Evolutionary conservation across 1,284 basidiomycete species (phyloP).

Genomic region (Somion occarium): DNA sequence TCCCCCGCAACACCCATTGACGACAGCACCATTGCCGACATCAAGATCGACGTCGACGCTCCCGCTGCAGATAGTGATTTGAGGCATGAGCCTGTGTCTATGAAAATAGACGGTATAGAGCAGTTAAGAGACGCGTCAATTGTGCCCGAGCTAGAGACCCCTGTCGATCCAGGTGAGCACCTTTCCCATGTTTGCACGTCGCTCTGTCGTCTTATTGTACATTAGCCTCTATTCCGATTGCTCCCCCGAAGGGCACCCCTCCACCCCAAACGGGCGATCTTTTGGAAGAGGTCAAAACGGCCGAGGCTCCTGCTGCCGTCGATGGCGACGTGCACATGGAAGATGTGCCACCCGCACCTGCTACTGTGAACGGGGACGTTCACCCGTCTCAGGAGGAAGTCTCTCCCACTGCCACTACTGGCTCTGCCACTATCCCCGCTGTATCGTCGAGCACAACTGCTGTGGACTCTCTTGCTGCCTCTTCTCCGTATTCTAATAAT

Average conservation of each 20-base stretch:
- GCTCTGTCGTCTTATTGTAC: slow-evolving; percentile 17
- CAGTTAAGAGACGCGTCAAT: slow-evolving; percentile 32
- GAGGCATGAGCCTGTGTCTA: slow-evolving; percentile 49
- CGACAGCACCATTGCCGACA: slow-evolving; percentile 39
- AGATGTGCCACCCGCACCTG: slow-evolving; percentile 35
- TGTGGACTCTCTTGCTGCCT: slow-evolving; percentile 37
- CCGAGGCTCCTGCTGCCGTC: slow-evolving; percentile 27
- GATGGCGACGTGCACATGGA: slow-evolving; percentile 48
- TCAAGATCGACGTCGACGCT: slow-evolving; percentile 57
- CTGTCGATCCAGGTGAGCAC: slow-evolving; percentile 45
- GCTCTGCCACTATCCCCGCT: slow-evolving; percentile 26
- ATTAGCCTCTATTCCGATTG: slow-evolving; percentile 42
- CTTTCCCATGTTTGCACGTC: slow-evolving; percentile 6
- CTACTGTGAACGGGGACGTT: slow-evolving; percentile 23
- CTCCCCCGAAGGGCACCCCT: slow-evolving; percentile 40
- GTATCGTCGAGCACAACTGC: slow-evolving; percentile 27
- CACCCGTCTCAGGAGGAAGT: slow-evolving; percentile 29
- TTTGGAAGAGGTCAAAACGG: slow-evolving; percentile 50
- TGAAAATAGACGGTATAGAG: slow-evolving; percentile 36
- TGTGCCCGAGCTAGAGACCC: slow-evolving; percentile 38
- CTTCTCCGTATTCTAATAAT: slow-evolving; percentile 40
- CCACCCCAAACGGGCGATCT: slow-evolving; percentile 43
- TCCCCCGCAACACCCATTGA: slow-evolving; percentile 52
- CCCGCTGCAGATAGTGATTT: slow-evolving; percentile 61
- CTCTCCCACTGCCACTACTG: slow-evolving; percentile 32